Percentiles rank a stretch among this genome's conserved stretches.
phyloP scores from a whole-genome alignment of 306 rosid genomes.

The Rosa multiflora region DNA sequence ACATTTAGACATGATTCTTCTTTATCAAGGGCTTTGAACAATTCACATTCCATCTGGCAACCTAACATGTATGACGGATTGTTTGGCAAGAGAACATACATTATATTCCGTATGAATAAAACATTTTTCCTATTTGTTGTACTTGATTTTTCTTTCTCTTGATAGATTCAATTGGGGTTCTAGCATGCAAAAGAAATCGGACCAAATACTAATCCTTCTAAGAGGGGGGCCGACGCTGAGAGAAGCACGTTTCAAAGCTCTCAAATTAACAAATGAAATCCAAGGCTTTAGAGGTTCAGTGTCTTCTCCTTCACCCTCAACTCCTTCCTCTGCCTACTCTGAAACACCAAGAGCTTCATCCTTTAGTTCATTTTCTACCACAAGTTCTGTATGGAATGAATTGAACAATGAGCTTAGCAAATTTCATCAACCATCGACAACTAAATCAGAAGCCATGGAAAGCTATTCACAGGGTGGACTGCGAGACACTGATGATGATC shows the following conservation, averaged over 20 bases:
- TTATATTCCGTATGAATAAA: neutral
- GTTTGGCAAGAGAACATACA: neutral
- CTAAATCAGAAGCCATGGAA: neutral
- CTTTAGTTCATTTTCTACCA: constrained; percentile 45
- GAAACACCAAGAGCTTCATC: constrained; percentile 43
- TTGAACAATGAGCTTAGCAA: constrained; percentile 25
- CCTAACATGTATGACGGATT: neutral
- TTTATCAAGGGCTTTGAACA: neutral
- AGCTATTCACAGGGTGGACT: constrained; percentile 24
- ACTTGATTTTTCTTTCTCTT: neutral
- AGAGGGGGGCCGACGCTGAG: constrained; percentile 38
- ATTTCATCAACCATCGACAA: neutral
- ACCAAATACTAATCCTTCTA: constrained; percentile 47
- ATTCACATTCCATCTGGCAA: neutral
- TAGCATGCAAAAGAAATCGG: constrained; percentile 60
- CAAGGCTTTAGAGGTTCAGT: constrained; percentile 63
- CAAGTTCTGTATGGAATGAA: constrained; percentile 27
- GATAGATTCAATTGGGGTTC: constrained; percentile 78
- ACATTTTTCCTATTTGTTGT: neutral
- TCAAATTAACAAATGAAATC: constrained; percentile 70
- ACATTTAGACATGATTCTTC: neutral
- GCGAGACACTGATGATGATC: neutral
- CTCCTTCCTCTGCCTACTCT: constrained; percentile 30
- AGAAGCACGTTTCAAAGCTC: constrained; percentile 70
- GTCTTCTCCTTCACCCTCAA: constrained; percentile 3